Base-by-base conservation (phyloP, 805 yeast species). In the Yarrowia hollandica region DNA sequence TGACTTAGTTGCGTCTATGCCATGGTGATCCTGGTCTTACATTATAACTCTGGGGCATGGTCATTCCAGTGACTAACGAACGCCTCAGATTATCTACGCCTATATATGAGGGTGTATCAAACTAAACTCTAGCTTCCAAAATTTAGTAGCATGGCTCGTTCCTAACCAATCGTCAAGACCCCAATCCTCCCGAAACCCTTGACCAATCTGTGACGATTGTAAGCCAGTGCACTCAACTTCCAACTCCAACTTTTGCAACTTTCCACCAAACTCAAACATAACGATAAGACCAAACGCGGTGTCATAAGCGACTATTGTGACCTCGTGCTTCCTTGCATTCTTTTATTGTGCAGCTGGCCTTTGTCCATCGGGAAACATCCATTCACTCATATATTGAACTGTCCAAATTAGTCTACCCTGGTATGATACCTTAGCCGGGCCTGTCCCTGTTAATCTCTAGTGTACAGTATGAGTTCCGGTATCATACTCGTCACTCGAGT, bases 241-340 rank as follows among this genome's bases (percentile, higher is more conserved):
- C 33, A n/a, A 41, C 21, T 10, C 28, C 6, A 25, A 25, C 9
- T 25, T 12, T 11, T 3, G 5, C 9, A 15, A 26, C 30, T 9
- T 39, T 16, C 2, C 11, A 5, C 16, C n/a, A 26, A 26, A 28
- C 35, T 8, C 48, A 25, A 25, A 41, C 22, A 15, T 7, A 12
- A 26, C 34, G 52, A 44, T 44, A 44, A 44, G 52, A 44, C 52
- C 50, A 10, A 44, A 44, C 18, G 6, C 35, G 52, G 52, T 35
- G 18, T 8, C 25, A 14, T 44, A 44, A 44, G 35, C 35, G 52
- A 44, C 52, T 9, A 5, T 12, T 28, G 33, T 41, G 10, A 4
- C 22, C 31, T 8, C 18, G 44, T 15, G n/a, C 12, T 23, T 7
- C 5, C 38, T 14, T 30, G 34, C 34, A 30, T 30, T 12, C 34